Percentiles rank a stretch among this genome's conserved stretches.
Conservation (phyloP, 371 early-diverging fungal genomes). For the Blakeslea trispora region DNA sequence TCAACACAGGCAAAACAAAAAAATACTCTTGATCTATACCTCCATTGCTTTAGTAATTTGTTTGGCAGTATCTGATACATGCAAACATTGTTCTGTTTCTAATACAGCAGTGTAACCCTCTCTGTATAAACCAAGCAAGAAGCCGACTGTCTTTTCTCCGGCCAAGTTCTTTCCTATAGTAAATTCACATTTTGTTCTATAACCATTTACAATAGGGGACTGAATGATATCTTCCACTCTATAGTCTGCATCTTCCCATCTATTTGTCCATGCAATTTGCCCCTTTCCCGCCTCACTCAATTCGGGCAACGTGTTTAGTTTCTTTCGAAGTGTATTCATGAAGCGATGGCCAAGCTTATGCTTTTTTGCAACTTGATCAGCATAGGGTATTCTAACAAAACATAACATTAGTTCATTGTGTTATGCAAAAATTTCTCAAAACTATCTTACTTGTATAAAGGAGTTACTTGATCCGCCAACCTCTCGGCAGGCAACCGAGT, state of each 20-base stretch:
- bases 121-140: slow-evolving; percentile 65
- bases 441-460: slow-evolving; percentile 53
- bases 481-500: slow-evolving; percentile 59
- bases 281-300: slow-evolving; percentile 25
- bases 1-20: too few relatives aligned
- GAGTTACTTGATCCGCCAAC: slow-evolving; percentile 76
- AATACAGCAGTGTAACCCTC: slow-evolving; percentile 61
- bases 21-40: slow-evolving; percentile 7
- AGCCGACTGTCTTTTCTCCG: slow-evolving; percentile 66
- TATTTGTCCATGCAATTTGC: slow-evolving; percentile 37
- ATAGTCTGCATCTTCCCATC: slow-evolving; percentile 37
- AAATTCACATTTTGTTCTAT: slow-evolving; percentile 86
- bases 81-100: slow-evolving; percentile 47
- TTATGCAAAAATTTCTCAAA: too few relatives aligned
- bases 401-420: too few relatives aligned
- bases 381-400: slow-evolving; percentile 28
- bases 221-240: slow-evolving; percentile 52
- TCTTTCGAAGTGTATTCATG: slow-evolving; percentile 27
- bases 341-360: slow-evolving; percentile 27
- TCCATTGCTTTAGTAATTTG: slow-evolving; percentile 53
- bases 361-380: slow-evolving; percentile 45
- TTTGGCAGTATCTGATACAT: slow-evolving; percentile 57
- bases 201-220: slow-evolving; percentile 68
- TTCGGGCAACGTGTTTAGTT: slow-evolving; percentile 9
- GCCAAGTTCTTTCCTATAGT: slow-evolving; percentile 66